A percentile compares a stretch with the other conserved stretches of the same genome.
These are phyloP conservation scores for Marasmius sp. DNA, from an alignment of 1,284 basidiomycete genomes.

Conservation along the genomic window DNA sequence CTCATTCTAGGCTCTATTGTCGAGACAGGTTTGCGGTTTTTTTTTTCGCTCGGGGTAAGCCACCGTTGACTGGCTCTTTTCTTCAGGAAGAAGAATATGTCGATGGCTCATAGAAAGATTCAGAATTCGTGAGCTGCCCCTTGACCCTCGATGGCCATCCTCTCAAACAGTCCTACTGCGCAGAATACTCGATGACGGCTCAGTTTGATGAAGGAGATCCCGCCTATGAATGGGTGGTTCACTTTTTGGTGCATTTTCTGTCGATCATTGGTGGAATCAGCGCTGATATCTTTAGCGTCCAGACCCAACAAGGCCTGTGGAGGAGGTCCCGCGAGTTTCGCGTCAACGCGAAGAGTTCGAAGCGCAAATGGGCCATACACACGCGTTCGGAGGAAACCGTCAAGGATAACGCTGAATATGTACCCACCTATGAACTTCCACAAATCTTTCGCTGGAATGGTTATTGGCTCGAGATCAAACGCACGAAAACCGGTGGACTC, in stretches of 20 bases:
- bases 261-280: neutral
- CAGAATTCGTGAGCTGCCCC: constrained; percentile 36
- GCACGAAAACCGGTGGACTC: constrained; percentile 16
- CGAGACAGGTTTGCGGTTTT: constrained; percentile 26
- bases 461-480: constrained; percentile 47
- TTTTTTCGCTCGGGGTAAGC: neutral
- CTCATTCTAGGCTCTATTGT: constrained; percentile 43
- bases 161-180: neutral
- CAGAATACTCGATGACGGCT: constrained; percentile 47
- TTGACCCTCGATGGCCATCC: constrained; percentile 5
- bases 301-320: constrained; percentile 53
- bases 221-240: constrained; percentile 48
- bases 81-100: constrained; percentile 37
- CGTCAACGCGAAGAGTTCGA: constrained; percentile 42
- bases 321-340: constrained; percentile 44
- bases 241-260: constrained; percentile 39
- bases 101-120: constrained; percentile 44
- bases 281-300: neutral
- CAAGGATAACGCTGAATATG: constrained; percentile 39
- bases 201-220: constrained; percentile 48
- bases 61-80: neutral
- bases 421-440: constrained; percentile 43
- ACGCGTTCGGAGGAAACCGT: constrained; percentile 13
- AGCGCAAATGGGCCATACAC: constrained; percentile 42
- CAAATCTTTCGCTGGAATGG: constrained; percentile 52